These are phyloP conservation scores for Cercospora brassicicola DNA, from an alignment of 2,329 filamentous ascomycete species.

Conservation along the genomic window DNA sequence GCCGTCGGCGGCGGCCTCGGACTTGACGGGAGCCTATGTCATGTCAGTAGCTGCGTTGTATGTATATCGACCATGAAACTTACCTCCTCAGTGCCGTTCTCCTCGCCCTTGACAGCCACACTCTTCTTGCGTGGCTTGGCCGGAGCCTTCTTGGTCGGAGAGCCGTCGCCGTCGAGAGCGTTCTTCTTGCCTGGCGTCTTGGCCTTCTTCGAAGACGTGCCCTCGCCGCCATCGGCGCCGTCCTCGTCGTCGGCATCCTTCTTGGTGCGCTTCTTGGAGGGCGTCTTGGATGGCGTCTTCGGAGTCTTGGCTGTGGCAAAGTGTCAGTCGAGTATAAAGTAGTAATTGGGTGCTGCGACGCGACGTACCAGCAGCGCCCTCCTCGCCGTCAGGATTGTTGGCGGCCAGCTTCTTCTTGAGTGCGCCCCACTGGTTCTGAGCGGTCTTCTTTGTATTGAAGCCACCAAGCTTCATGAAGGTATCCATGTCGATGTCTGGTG, in stretches of 20 bases:
- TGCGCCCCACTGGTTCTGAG: conserved; percentile 39
- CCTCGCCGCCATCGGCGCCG: conserved; percentile 21
- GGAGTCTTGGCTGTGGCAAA: conserved; percentile 14
- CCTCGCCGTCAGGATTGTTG: conserved; percentile 21
- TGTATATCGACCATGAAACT: not conserved
- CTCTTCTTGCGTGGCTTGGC: not conserved
- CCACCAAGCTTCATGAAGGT: conserved; percentile 31
- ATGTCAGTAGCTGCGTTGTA: not conserved
- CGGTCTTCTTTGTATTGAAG: conserved; percentile 37
- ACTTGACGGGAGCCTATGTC: not conserved
- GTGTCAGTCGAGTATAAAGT: conserved; percentile 8
- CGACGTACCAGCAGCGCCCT: conserved; percentile 16
- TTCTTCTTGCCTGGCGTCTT: conserved; percentile 19
- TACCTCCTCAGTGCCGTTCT: not conserved
- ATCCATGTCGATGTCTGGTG: conserved; percentile 39
- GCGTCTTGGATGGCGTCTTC: conserved; percentile 16
- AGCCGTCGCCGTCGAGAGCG: conserved; percentile 13
- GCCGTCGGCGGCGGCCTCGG: not conserved
- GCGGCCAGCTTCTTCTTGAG: conserved; percentile 39
- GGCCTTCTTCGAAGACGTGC: conserved; percentile 19
- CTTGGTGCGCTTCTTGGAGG: conserved; percentile 24
- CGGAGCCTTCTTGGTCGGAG: conserved; percentile 20
- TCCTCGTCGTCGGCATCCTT: conserved; percentile 30
- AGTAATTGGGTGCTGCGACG: not conserved
- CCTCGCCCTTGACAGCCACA: not conserved